Evolutionary conservation across 352 stramenopile species (phyloP).

Genomic region (Paralagenidium karlingii): DNA sequence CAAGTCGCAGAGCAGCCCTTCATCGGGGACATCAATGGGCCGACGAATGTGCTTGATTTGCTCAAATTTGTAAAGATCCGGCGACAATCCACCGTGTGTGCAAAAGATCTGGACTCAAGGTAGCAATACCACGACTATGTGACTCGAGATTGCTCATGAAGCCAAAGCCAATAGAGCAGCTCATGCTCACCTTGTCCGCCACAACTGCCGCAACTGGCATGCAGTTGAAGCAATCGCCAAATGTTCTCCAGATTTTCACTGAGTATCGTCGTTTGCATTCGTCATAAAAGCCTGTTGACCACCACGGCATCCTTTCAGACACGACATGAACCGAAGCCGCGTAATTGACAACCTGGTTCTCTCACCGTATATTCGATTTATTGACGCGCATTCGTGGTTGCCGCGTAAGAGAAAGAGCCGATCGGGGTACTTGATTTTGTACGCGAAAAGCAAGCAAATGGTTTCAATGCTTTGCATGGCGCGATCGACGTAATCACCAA

Average conservation of each 20-base stretch:
- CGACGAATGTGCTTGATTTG: constrained; percentile 89
- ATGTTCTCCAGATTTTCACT: constrained; percentile 90
- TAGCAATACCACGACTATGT: too few species aligned
- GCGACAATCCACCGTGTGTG: constrained; percentile 89
- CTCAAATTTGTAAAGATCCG: constrained; percentile 94
- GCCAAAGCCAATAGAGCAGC: too few species aligned
- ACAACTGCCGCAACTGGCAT: constrained; percentile 94
- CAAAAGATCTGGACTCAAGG: constrained; percentile 87
- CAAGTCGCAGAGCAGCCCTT: constrained; percentile 75
- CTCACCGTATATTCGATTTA: constrained; percentile 96
- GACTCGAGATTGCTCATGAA: too few species aligned
- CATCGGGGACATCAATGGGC: constrained; percentile 75
- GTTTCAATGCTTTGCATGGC: constrained; percentile 96
- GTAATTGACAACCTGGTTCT: background rate
- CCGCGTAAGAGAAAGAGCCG: constrained; percentile 96
- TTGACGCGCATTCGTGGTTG: constrained; percentile 98
- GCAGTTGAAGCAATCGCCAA: constrained; percentile 98
- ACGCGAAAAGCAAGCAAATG: constrained; percentile 95
- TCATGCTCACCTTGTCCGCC: constrained; percentile 87
- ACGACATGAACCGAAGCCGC: background rate
- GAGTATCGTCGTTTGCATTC: constrained; percentile 94
- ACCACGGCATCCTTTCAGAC: background rate
- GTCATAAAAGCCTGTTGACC: constrained; percentile 90
- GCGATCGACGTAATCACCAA: constrained; percentile 90
- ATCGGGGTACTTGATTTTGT: constrained; percentile 98